Base-by-base conservation (phyloP, 1,139 yeast species). In the Sugiyamaella paludigena region DNA sequence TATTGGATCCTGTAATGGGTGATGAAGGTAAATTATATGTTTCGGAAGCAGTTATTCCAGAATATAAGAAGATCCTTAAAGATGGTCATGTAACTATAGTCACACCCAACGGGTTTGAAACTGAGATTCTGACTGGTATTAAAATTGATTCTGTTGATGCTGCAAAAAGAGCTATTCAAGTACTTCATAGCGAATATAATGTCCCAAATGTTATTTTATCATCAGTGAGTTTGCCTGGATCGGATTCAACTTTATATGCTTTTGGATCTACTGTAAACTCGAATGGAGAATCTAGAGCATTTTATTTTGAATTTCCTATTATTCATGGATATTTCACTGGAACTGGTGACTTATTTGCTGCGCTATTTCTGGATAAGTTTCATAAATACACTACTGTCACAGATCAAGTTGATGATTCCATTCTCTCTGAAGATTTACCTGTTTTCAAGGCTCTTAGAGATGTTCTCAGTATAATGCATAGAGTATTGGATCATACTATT, bases 1-100 rank as follows among this genome's bases (percentile, higher is more conserved):
- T 89, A 10, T 66, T 89, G 54, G 98, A 92, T 63, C 98, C 98
- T 0, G 97, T 92, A 2, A 77, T 92, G 76, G 98, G 98, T 11
- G 98, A 92, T 66, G 83, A 87, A 58, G 96, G 95, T 1, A 77
- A 76, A 51, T 65, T 91, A 27, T 92, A 92, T 61, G 97, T 92
- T 9, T 78, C 81, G 40, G 77, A 81, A 54, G 78, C 79, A 16
- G 86, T 88, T 45, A 75, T 91, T 0, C 79, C 81, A 0, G 77
- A 79, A 1, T 91, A 91, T 64, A 75, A 76, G 60, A 59, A 70
- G n/a, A 71, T 86, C 2, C 66, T 91, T 38, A 60, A 66, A 13
- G 64, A 73, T 1, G 76, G 79, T 7, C 51, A 68, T 1, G 88
- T 89, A 10, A 83, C 80, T 52, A 64, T 89, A 16, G 79, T 85